phyloP scores from a whole-genome alignment of 2,329 filamentous ascomycete species.

The Trichophyton equinum region DNA sequence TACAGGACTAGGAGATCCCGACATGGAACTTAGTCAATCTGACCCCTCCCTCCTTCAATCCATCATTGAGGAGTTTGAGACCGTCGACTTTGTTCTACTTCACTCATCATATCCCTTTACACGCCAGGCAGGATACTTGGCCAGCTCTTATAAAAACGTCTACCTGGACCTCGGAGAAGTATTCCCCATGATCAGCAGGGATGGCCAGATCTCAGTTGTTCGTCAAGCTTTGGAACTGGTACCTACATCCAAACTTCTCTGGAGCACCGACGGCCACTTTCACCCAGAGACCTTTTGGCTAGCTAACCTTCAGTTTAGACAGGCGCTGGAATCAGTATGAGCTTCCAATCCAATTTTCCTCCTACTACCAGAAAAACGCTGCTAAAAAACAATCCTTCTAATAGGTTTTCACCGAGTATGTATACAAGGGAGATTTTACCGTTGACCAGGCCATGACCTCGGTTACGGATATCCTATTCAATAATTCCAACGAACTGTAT shows the following conservation, averaged over 20 bases:
- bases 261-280: conserved; percentile 69
- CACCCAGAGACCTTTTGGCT: conserved; percentile 68
- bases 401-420: conserved; percentile 54
- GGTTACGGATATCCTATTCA: conserved; percentile 58
- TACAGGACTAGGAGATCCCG: conserved; percentile 68
- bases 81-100: conserved; percentile 62
- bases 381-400: not conserved
- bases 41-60: conserved; percentile 65
- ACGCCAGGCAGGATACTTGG: conserved; percentile 64
- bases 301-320: conserved; percentile 58
- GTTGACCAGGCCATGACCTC: conserved; percentile 50
- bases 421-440: conserved; percentile 50
- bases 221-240: conserved; percentile 63
- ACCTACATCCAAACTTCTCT: conserved; percentile 62
- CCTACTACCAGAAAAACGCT: not conserved
- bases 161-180: conserved; percentile 75
- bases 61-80: conserved; percentile 56
- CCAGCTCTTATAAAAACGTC: conserved; percentile 63
- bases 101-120: conserved; percentile 75
- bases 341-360: not conserved
- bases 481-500: conserved; percentile 67
- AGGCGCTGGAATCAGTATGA: conserved; percentile 52
- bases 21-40: conserved; percentile 55
- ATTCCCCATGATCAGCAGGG: conserved; percentile 63
- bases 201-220: conserved; percentile 60